These are phyloP conservation scores for Luvunga scandens DNA, from an alignment of 345 rosid genomes.

Conservation along the genomic window DNA sequence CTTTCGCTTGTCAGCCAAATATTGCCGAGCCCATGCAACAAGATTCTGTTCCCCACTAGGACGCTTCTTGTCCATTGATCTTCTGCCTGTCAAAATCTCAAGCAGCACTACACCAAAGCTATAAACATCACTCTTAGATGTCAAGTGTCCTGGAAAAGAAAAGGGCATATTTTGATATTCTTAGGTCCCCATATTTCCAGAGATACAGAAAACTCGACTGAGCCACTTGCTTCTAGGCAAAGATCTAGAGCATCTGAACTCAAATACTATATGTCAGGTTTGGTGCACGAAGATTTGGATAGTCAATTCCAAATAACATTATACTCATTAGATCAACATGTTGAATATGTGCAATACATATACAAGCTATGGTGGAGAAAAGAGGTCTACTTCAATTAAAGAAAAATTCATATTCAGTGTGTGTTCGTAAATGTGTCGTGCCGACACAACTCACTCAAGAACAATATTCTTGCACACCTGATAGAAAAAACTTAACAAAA, in stretches of 20 bases:
- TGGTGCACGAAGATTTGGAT: neutral
- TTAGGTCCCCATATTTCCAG: neutral
- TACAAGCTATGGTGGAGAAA: neutral
- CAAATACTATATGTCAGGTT: neutral
- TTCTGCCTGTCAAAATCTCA: slow-evolving; percentile 87
- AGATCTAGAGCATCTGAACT: neutral
- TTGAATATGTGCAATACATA: neutral
- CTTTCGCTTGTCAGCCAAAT: slow-evolving; percentile 78
- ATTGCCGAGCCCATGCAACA: slow-evolving; percentile 87
- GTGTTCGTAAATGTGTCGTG: neutral
- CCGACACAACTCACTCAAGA: neutral
- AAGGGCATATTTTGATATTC: slow-evolving; percentile 7
- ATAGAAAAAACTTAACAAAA: neutral
- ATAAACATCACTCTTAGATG: slow-evolving; percentile 92
- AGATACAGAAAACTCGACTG: neutral
- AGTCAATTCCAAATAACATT: neutral
- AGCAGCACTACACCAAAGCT: slow-evolving; percentile 95
- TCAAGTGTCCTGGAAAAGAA: slow-evolving; percentile 66
- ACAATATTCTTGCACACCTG: neutral
- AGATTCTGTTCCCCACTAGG: slow-evolving; percentile 89
- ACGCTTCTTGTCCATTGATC: slow-evolving; percentile 96
- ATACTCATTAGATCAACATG: neutral
- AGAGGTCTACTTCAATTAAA: neutral
- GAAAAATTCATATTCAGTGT: neutral
- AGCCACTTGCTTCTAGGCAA: slow-evolving; percentile 3